Percentiles rank a stretch among this genome's conserved stretches.
Evolutionary conservation across 148 eudicot species (phyloP).

Genomic region (Chenopodium album): DNA sequence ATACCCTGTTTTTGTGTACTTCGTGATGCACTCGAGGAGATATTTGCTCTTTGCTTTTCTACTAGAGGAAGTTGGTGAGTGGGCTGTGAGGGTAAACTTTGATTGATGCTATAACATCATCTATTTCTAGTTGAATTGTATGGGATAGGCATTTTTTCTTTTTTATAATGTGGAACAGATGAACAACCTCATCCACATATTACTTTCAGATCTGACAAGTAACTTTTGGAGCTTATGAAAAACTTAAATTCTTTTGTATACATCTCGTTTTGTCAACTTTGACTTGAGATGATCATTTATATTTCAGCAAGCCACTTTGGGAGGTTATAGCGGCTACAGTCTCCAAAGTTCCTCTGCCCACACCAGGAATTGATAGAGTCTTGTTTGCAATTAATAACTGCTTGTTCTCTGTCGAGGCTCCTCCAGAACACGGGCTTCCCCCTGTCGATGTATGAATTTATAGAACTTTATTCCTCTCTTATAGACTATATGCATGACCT

Average conservation of each 20-base stretch:
- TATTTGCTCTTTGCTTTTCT: constrained; percentile 85
- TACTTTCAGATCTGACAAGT: constrained; percentile 1
- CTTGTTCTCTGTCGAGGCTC: constrained; percentile 83
- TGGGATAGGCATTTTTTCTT: background rate
- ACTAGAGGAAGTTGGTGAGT: constrained; percentile 74
- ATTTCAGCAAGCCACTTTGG: constrained; percentile 94
- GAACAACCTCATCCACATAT: background rate
- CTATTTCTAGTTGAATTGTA: background rate
- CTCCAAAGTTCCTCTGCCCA: constrained; percentile 77
- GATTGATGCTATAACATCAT: background rate
- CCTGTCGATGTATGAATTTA: constrained; percentile 78
- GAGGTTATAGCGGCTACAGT: constrained; percentile 67
- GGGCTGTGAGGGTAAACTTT: background rate
- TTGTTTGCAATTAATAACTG: constrained; percentile 84
- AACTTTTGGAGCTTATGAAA: background rate
- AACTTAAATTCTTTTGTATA: background rate
- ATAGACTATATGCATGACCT: background rate
- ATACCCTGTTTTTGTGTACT: constrained; percentile 71
- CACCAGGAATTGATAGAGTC: constrained; percentile 77
- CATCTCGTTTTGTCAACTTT: background rate
- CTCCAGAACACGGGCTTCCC: constrained; percentile 82
- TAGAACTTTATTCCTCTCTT: background rate
- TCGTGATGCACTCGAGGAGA: constrained; percentile 75
- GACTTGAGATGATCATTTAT: background rate
- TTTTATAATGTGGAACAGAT: background rate